These are phyloP conservation scores for Hanseniaspora guilliermondii DNA, from an alignment of 805 yeast species.

Conservation along the genomic window DNA sequence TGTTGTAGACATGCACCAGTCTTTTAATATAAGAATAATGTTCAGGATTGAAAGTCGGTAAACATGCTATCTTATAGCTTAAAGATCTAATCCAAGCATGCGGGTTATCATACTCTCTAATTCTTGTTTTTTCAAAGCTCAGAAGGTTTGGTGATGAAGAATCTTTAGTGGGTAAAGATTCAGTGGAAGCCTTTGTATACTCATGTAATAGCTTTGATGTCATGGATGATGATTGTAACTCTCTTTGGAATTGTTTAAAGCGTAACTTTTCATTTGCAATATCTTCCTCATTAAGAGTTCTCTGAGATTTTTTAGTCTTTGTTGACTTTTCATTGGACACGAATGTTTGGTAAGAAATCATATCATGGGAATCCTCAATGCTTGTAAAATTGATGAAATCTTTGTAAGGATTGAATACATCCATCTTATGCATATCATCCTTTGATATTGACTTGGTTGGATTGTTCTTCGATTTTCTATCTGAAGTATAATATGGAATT, in stretches of 20 bases:
- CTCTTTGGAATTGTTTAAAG: not conserved
- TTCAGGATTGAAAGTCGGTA: not conserved
- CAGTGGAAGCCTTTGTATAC: not conserved
- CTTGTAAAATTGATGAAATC: not conserved
- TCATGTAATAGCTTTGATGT: not conserved
- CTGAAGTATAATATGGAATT: conserved; percentile 56
- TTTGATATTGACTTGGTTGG: not conserved
- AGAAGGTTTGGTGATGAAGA: not conserved
- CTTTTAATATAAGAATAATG: not conserved
- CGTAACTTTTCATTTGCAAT: not conserved
- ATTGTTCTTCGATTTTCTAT: conserved; percentile 18
- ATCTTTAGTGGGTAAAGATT: not conserved
- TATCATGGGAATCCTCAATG: not conserved
- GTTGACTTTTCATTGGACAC: not conserved
- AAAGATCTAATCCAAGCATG: conserved; percentile 3
- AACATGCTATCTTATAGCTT: not conserved
- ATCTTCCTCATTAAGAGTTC: not conserved
- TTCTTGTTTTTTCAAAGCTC: not conserved
- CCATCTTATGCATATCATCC: not conserved
- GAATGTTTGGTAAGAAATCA: not conserved
- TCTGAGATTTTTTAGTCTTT: not conserved
- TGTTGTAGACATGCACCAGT: not conserved
- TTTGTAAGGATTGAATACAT: not conserved
- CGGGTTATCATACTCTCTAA: conserved; percentile 7
- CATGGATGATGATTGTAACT: not conserved